These are phyloP conservation scores for Cynanchum wilfordii DNA, from an alignment of 257 asterid genomes.

Conservation along the genomic window DNA sequence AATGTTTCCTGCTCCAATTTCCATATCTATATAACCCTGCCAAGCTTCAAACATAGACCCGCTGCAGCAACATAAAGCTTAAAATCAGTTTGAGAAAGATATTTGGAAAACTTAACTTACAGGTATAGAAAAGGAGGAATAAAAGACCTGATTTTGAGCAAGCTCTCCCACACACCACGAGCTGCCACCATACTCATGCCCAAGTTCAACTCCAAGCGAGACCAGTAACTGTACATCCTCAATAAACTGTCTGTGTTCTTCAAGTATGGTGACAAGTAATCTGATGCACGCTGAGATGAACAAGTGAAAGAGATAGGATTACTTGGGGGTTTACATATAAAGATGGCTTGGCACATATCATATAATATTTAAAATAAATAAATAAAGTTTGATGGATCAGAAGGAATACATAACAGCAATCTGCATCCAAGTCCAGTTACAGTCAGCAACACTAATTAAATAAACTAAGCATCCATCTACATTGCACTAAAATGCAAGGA, in stretches of 20 bases:
- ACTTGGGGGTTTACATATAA: neutral
- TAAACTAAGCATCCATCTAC: neutral
- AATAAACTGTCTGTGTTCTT: slow-evolving; percentile 57
- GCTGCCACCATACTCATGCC: slow-evolving; percentile 81
- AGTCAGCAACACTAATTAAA: neutral
- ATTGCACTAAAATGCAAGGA: neutral
- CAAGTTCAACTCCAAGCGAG: slow-evolving; percentile 62
- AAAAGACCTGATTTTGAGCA: slow-evolving; percentile 66
- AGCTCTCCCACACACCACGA: slow-evolving; percentile 94
- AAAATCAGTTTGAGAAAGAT: slow-evolving; percentile 12
- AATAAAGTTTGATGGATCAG: neutral
- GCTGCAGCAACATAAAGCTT: slow-evolving; percentile 37
- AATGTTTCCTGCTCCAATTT: slow-evolving; percentile 63
- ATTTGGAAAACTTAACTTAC: neutral
- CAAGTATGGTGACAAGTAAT: slow-evolving; percentile 68
- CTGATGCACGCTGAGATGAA: slow-evolving; percentile 72
- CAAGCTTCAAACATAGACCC: slow-evolving; percentile 88
- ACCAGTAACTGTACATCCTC: slow-evolving; percentile 72
- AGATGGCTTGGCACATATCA: neutral
- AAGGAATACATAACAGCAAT: neutral
- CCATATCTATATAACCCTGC: slow-evolving; percentile 77
- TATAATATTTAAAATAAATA: neutral
- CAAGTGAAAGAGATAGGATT: slow-evolving; percentile 11
- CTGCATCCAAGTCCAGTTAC: neutral
- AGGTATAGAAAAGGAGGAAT: neutral